These are phyloP conservation scores for Pseudocohnilembus persalinus DNA, from an alignment of 169 alveolate species.

Conservation along the genomic window DNA sequence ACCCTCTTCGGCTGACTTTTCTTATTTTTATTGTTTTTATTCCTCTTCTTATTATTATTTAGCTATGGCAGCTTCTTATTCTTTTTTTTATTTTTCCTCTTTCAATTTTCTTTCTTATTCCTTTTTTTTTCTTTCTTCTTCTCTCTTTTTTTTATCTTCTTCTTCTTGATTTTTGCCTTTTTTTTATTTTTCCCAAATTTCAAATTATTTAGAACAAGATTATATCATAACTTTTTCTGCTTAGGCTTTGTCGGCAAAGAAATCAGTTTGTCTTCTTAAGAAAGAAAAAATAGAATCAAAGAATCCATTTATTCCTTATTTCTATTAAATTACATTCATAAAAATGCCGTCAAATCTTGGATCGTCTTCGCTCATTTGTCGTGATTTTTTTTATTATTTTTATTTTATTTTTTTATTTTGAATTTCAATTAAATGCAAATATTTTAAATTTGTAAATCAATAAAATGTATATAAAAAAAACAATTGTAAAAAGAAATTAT, in stretches of 20 bases:
- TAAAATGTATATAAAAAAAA: no score
- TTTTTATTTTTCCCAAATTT: slow-evolving; percentile 13
- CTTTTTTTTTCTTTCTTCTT: slow-evolving; percentile 34
- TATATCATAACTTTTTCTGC: slow-evolving; percentile 49
- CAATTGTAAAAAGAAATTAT: no score
- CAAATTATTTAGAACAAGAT: slow-evolving; percentile 35
- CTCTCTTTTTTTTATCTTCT: slow-evolving; percentile 50
- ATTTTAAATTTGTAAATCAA: no score
- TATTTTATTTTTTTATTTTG: background rate
- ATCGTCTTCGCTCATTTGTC: slow-evolving; percentile 44
- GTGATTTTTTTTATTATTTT: background rate
- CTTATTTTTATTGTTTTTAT: slow-evolving; percentile 40
- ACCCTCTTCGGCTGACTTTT: slow-evolving; percentile 27
- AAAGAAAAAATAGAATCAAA: slow-evolving; percentile 70
- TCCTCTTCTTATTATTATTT: slow-evolving; percentile 36
- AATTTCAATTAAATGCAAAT: background rate
- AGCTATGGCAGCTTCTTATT: slow-evolving; percentile 44
- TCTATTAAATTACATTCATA: slow-evolving; percentile 75
- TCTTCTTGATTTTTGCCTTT: slow-evolving; percentile 50
- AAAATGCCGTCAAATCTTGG: slow-evolving; percentile 67
- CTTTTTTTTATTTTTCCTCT: slow-evolving; percentile 42
- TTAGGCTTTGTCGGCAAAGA: slow-evolving; percentile 54
- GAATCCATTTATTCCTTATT: slow-evolving; percentile 68
- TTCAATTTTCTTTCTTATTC: slow-evolving; percentile 13
- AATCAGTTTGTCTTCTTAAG: slow-evolving; percentile 77